Evolutionary conservation across 106 monocot genomes (phyloP), one percentile per base, ranked within the genome.

Genomic region (Gastrodia elata): DNA sequence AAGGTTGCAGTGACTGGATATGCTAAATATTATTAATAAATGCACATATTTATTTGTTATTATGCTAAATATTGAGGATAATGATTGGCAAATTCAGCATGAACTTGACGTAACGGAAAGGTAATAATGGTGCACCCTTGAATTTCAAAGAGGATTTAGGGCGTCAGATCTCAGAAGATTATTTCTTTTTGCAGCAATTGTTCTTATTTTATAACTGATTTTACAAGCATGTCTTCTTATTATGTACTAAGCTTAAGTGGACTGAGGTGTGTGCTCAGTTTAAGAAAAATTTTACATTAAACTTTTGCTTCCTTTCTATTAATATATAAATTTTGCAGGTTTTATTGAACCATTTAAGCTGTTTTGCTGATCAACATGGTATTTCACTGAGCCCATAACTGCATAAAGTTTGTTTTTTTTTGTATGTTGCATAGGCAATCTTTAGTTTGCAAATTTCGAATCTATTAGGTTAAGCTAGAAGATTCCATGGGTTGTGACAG

Each of bases 401-500:
- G 10, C 9, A 42, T 26, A 42, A 70, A 28, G 42, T 40, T 0
- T 10, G 5, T 6, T 42, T 40, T 13, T n/a, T 27, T 38, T 25
- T 52, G 39, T 40, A 38, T 41, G 13, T 27, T 52, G 70, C 15
- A 68, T 20, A 13, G 26, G 28, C 30, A 61, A 61, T 32, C 11
- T 2, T 37, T 20, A 37, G 37, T 68, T 4, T 18, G 32, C 2
- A 32, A 61, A 30, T 61, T 61, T 32, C 4, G 11, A 61, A 11
- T 32, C 8, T 77, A 9, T 38, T 57, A 77, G 82, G 75, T 82
- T 22, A 82, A 74, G 37, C 30, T 37, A 70, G 74, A 82, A 77
- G 41, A 74, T 27, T 33, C 24, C 20, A 73, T 38, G 9, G 74
- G 69, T 41, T 32, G 36, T 41, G 44, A 42, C 4, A 57, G 52